Evolutionary conservation across 2,329 filamentous ascomycete genomes (phyloP).

Genomic region (Fusarium verticillioides): DNA sequence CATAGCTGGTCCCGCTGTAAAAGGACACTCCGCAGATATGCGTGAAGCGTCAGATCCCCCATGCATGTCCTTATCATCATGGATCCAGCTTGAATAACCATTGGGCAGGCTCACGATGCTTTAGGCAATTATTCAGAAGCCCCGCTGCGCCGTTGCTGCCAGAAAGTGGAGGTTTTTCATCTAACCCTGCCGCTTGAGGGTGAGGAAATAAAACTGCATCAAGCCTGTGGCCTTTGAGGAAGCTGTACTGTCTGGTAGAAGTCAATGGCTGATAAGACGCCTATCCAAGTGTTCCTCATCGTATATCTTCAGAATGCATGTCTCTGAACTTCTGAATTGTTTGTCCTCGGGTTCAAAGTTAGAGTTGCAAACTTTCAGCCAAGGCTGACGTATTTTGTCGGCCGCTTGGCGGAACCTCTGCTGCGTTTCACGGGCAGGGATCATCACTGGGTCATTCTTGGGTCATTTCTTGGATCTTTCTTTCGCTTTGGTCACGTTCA

Average conservation of each 20-base stretch:
- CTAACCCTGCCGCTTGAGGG: constrained; percentile 5
- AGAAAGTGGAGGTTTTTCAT: constrained; percentile 24
- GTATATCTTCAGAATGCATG: background rate
- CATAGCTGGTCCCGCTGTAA: constrained; percentile 34
- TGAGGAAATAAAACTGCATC: constrained; percentile 23
- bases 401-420: constrained; percentile 17
- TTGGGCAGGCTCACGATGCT: constrained; percentile 25
- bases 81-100: constrained; percentile 24
- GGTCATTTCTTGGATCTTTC: constrained; percentile 22
- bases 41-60: constrained; percentile 43
- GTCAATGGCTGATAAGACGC: constrained; percentile 5
- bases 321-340: background rate
- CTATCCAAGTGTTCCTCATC: background rate
- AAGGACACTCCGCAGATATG: constrained; percentile 38
- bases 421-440: background rate
- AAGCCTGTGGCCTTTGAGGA: background rate
- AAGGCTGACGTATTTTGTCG: constrained; percentile 34
- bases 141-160: constrained; percentile 14
- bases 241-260: background rate
- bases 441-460: constrained; percentile 29
- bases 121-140: constrained; percentile 21
- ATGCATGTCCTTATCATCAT: constrained; percentile 45
- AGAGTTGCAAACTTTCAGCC: background rate
- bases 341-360: background rate
- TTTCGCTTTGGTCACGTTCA: constrained; percentile 22